Base-by-base conservation (phyloP, 2,329 filamentous ascomycete species). In the Chalaropsis ovoidea region DNA sequence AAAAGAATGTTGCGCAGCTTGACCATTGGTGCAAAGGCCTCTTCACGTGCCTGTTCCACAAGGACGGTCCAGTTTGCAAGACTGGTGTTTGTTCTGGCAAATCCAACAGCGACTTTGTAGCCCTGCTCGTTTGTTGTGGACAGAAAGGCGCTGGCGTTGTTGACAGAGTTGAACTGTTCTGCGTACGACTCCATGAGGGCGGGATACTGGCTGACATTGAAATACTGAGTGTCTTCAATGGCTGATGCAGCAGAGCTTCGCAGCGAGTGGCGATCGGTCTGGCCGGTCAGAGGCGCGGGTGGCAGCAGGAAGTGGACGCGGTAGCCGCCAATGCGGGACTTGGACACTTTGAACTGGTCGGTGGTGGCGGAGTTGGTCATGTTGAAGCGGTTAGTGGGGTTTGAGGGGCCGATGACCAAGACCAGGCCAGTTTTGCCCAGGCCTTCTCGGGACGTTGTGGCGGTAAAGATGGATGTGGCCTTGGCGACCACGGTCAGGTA, bases 401-500 rank as follows among this genome's bases (percentile, higher is more conserved):
- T 82, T 6, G 78, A 76, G 0, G 90, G 87, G 0, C 88, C 88
- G 52, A 94, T 76, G 5, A 95, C 73, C 27, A 95, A 76, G 1
- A 88, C 84, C 17, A 86, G 76, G 5, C 90, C 90, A 0, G 85
- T 89, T 0, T 79, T 73, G 27, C 85, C 88, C 8, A 95, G 72
- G 0, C 89, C 90, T 73, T 91, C 88, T 1, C 79, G 76, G 1
- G 86, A 87, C 19, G 77, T 75, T 31, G 86, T 77, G 1, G 90
- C 81, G 56, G 80, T 74, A n/a, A 85, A 77, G 2, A 94, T 77
- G 1, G 87, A 80, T 3, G 77, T 76, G 1, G 86, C 86, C 65
- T 88, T 83, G 65, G 88, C 81, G n/a, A 95, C 79, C 1, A 93
- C 77, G 0, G 90, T 95, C 77, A 96, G 82, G 77, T 90, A 96